Evolutionary conservation across 305 asterid genomes (phyloP), one percentile per base, ranked within the genome.

Genomic region (Fraxinus floribunda): DNA sequence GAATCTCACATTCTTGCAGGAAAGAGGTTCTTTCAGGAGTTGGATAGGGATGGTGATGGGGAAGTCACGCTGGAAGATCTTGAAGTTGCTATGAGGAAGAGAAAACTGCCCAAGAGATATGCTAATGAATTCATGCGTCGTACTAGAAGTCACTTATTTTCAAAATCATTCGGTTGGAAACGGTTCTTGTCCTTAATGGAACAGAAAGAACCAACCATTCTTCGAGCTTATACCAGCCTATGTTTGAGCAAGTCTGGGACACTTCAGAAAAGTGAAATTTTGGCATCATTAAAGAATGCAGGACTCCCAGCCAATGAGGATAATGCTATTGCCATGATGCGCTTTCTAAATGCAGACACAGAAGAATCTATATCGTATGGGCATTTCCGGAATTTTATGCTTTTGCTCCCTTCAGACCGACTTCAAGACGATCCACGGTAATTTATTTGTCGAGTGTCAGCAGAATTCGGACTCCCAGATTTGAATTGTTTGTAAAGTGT

Each of bases 321-420:
- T 90, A 96, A 94, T 89, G 99, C 98, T 79, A 91, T 96, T 83
- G 99, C 98, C 52, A 96, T 96, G 99, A 91, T 96, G 99, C 98
- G 98, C 73, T 96, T 96, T 91, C 90, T 96, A 41, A 96, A 95
- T 89, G 92, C 94, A 3, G 98, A 96, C 85, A 88, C 94, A 0
- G 98, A 92, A 86, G 97, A 89, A 87, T 96, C 98, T 46, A 94
- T 96, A 86, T 96, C 99, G 29, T 96, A 96, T 83, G 98, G 99
- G 71, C 99, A 92, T 92, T 96, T 96, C 72, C 90, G 99, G 75
- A 93, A 94, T 83, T 96, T 96, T 88, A 96, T 96, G 99, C 93
- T 96, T 81, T 88, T 96, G 89, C 98, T 96, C 29, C 99, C 99
- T 30, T 96, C 99, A 75, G 97, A 96, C 82, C 91, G 98, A 79